These are phyloP conservation scores for Chrysopogon serrulatus DNA, from an alignment of 176 grass and related monocot species.

Conservation along the genomic window DNA sequence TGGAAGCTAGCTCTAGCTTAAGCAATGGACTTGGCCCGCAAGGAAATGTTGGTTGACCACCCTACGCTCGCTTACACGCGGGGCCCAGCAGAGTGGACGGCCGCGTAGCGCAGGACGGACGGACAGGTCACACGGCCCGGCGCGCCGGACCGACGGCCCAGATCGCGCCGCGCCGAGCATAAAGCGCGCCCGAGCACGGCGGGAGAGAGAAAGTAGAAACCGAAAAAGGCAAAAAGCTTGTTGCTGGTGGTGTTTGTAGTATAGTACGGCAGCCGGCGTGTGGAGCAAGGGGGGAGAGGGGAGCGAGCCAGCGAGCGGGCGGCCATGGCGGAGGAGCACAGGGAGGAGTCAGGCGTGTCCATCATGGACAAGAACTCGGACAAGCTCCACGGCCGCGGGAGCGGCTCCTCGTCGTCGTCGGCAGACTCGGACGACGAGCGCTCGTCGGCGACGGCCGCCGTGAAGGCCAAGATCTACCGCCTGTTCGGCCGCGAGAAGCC, in stretches of 20 bases:
- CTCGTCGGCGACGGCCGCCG: not conserved
- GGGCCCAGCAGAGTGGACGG: not conserved
- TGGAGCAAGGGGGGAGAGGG: not conserved
- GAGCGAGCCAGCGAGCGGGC: not conserved
- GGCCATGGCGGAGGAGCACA: slow-evolving; percentile 73
- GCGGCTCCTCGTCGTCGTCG: slow-evolving; percentile 48
- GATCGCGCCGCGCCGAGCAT: not conserved
- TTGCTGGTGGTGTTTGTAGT: not conserved
- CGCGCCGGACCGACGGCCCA: not conserved
- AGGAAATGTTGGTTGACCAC: not conserved
- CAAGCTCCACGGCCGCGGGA: slow-evolving; percentile 40
- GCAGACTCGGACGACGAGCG: slow-evolving; percentile 45
- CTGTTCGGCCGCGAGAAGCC: slow-evolving; percentile 58
- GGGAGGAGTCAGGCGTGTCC: slow-evolving; percentile 25
- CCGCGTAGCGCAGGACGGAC: not conserved
- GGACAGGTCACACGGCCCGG: not conserved
- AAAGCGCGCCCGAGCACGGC: not conserved
- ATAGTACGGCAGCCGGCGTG: not conserved
- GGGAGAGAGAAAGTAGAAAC: not conserved
- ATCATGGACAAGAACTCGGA: slow-evolving; percentile 57
- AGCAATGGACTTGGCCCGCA: not conserved
- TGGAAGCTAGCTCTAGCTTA: no score
- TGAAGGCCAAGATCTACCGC: slow-evolving; percentile 70
- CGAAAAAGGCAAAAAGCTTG: not conserved
- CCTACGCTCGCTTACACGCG: not conserved